Evolutionary conservation across 495 filamentous ascomycete genomes (phyloP).

Genomic region (Penicillium mononematosum): DNA sequence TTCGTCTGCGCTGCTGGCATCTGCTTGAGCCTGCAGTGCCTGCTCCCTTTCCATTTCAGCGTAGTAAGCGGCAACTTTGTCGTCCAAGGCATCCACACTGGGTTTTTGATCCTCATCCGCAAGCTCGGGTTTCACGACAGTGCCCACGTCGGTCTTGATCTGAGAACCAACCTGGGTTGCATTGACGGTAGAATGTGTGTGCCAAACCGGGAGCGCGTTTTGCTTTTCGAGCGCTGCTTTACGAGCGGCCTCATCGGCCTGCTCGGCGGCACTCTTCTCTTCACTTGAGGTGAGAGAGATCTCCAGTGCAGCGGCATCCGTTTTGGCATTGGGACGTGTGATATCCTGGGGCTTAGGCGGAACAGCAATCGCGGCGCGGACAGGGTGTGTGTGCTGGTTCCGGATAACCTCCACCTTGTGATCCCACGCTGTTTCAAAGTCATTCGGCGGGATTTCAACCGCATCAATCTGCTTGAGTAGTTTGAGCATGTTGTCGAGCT

Average conservation of each 20-base stretch:
- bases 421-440: constrained; percentile 74
- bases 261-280: constrained; percentile 72
- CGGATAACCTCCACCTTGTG: constrained; percentile 51
- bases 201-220: constrained; percentile 88
- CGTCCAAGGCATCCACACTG: constrained; percentile 42
- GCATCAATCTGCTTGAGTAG: constrained; percentile 84
- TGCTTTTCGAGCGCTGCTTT: constrained; percentile 75
- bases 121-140: constrained; percentile 43
- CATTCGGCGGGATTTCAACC: constrained; percentile 78
- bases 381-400: constrained; percentile 54
- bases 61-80: constrained; percentile 53
- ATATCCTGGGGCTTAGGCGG: constrained; percentile 56
- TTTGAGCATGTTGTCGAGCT: constrained; percentile 80
- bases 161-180: constrained; percentile 22
- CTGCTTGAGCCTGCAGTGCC: constrained; percentile 46
- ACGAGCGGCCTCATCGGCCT: constrained; percentile 65
- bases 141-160: constrained; percentile 39
- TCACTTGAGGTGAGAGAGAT: constrained; percentile 73
- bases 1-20: constrained; percentile 46
- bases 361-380: constrained; percentile 45
- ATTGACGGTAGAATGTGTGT: constrained; percentile 78
- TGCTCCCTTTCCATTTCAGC: constrained; percentile 52
- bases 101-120: constrained; percentile 59
- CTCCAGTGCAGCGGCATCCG: constrained; percentile 67
- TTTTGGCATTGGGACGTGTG: constrained; percentile 68